Conservation (phyloP, 2,329 filamentous ascomycete genomes). For the Trichoderma sp. region DNA sequence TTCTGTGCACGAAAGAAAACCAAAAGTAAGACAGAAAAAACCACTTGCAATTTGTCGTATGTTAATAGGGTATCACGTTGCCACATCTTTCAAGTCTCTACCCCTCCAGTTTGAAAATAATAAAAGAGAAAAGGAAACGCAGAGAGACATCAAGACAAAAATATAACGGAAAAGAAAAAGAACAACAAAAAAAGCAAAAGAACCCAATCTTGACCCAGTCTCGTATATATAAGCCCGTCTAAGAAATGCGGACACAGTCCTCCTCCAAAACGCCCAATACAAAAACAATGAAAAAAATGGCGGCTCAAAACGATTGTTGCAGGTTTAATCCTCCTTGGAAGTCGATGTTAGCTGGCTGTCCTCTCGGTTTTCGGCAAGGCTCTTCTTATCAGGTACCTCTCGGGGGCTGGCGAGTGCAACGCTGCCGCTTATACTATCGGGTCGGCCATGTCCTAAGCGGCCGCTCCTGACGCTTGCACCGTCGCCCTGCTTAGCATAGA, state of each 20-base stretch:
- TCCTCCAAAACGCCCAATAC: constrained; percentile 1
- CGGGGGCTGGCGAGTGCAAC: constrained; percentile 64
- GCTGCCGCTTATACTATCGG: constrained; percentile 80
- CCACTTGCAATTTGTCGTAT: constrained; percentile 17
- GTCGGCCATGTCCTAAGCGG: constrained; percentile 71
- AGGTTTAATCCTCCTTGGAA: constrained; percentile 24
- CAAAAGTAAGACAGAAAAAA: not conserved
- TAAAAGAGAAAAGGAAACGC: not conserved
- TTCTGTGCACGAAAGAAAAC: not conserved
- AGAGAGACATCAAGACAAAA: not conserved
- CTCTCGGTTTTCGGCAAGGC: constrained; percentile 36
- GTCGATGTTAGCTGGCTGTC: constrained; percentile 20
- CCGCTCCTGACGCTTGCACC: constrained; percentile 79
- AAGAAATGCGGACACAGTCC: not conserved
- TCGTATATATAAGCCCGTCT: constrained; percentile 13
- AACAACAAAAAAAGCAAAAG: not conserved
- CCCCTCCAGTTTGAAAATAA: not conserved
- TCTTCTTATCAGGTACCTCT: constrained; percentile 44
- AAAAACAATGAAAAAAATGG: constrained; percentile 17
- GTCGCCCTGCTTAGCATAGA: constrained; percentile 71
- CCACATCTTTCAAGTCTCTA: constrained; percentile 25
- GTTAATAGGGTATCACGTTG: constrained; percentile 35
- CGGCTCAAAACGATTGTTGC: not conserved
- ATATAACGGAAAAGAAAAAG: not conserved
- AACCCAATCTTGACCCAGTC: not conserved